Percentiles rank a stretch among this genome's conserved stretches.
Evolutionary conservation across 345 rosid species (phyloP).

Genomic region (Hibiscus tridactylites): DNA sequence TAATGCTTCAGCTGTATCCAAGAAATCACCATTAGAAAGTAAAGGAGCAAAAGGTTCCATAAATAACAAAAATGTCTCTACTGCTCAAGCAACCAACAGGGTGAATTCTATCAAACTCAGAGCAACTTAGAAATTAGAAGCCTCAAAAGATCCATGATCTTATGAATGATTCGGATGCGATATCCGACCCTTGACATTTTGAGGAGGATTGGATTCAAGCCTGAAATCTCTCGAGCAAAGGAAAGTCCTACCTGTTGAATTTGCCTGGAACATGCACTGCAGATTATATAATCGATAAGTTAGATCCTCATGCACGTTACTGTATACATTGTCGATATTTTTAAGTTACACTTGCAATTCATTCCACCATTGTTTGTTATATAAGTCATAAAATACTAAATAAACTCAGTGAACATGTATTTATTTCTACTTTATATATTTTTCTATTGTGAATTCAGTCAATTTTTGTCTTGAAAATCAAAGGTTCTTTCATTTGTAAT

Average conservation of each 20-base stretch:
- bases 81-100: conserved; percentile 18
- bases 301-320: background rate
- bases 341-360: background rate
- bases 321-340: conserved; percentile 4
- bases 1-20: conserved; percentile 26
- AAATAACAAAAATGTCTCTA: conserved; percentile 14
- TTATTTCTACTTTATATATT: background rate
- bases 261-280: background rate
- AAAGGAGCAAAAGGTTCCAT: conserved; percentile 26
- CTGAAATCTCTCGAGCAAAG: background rate
- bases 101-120: conserved; percentile 27
- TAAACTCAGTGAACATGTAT: background rate
- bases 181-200: background rate
- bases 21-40: conserved; percentile 31
- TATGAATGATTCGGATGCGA: background rate
- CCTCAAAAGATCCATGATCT: background rate
- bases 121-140: conserved; percentile 17
- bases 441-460: background rate
- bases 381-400: background rate
- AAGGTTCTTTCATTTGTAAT: background rate
- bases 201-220: background rate
- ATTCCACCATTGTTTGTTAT: background rate
- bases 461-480: background rate
- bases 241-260: background rate
- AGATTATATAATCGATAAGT: background rate